Base-by-base conservation (phyloP, 352 stramenopile genomes). In the Pythium scleroteichum region DNA sequence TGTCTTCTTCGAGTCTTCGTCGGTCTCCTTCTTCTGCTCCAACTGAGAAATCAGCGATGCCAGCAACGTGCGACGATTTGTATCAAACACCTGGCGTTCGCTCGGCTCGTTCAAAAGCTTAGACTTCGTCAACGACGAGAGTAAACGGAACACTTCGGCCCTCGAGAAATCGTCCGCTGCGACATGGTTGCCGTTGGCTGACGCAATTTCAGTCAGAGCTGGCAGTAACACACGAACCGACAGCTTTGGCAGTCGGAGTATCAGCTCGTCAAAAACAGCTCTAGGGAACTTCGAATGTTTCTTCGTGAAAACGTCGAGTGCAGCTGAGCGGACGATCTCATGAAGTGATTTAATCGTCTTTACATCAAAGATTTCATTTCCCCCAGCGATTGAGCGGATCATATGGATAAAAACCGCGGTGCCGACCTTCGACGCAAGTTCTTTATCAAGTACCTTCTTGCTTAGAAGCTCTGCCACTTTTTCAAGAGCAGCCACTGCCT, bases 241-340 rank as follows among this genome's bases (percentile, higher is more conserved):
- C 42, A 80, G 40, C 26, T 62, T 70, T n/a, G 83, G 75, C 50
- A 76, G 81, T 29, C 86, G 76, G 44, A 62, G 69, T 52, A 82
- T 46, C 12, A 95, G 72, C 44, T 94, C 82, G 19, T 94, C 79
- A 23, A 95, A 79, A 16, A 82, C 75, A 4, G 57, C 68, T 50
- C 74, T 79, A 13, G 87, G 86, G 65, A 95, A 90, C 42, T 82
- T 79, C 48, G 75, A 71, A 67, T 94, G 84, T 64, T 94, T 94
- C 75, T 93, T 93, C 14, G 84, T 92, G 62, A 94, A 89, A 12
- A 80, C 62, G 27, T 92, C 79, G 6, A 72, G 32, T 1, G 85
- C 73, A 0, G 71, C 72, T 9, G 55, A 24, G 7, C 41, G 49
- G 19, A 91, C 48, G 23, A 50, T 55, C 10, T 49, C 6, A 12